A percentile compares a stretch with the other conserved stretches of the same genome.
Conservation (phyloP, 345 rosid species). For the Cochlearia excelsa region DNA sequence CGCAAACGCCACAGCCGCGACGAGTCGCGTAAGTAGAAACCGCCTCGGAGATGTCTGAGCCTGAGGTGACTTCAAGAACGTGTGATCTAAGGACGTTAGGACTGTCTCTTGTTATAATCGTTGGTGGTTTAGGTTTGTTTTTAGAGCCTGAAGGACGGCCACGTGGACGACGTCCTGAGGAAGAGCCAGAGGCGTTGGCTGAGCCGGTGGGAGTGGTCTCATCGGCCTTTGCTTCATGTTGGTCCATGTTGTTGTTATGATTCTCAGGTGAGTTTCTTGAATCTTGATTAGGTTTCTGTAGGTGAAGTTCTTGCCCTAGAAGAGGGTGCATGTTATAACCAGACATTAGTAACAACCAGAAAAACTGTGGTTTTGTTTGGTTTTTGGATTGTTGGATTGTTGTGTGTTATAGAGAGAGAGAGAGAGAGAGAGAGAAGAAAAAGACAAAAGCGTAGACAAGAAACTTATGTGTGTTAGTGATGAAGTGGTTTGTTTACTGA, state of each 20-base stretch:
- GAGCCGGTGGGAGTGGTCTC: conserved; percentile 37
- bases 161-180: conserved; percentile 57
- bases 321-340: conserved; percentile 48
- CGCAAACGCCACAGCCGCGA: conserved; percentile 62
- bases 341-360: conserved; percentile 35
- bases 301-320: conserved; percentile 44
- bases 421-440: neutral
- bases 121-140: conserved; percentile 68
- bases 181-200: conserved; percentile 33
- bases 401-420: too few species aligned
- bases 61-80: conserved; percentile 56
- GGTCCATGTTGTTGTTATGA: conserved; percentile 37
- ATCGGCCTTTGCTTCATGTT: conserved; percentile 30
- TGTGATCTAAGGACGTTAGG: conserved; percentile 67
- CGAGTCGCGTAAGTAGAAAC: conserved; percentile 53
- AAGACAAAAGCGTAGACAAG: conserved; percentile 29
- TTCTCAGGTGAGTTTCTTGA: conserved; percentile 26
- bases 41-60: conserved; percentile 56
- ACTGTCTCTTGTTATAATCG: conserved; percentile 60
- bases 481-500: conserved; percentile 30
- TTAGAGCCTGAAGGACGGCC: conserved; percentile 76
- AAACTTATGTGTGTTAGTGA: conserved; percentile 24
- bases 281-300: conserved; percentile 37
- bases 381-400: conserved; percentile 19
- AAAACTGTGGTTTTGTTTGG: neutral